These are phyloP conservation scores for Epichloe baconii DNA, from an alignment of 2,329 filamentous ascomycete genomes.

Conservation along the genomic window DNA sequence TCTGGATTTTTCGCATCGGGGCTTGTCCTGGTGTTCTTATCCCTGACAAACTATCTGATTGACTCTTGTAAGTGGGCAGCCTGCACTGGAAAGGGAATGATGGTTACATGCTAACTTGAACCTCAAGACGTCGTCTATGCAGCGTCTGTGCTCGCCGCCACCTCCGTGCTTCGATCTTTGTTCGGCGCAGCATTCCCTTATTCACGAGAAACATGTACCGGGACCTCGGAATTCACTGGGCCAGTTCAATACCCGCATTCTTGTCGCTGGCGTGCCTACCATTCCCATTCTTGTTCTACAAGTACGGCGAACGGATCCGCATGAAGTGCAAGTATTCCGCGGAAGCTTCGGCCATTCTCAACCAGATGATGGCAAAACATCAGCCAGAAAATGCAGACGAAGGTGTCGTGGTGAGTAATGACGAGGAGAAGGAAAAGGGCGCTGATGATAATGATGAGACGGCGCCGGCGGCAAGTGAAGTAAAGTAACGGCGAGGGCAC, in stretches of 20 bases:
- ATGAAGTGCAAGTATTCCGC: conserved; percentile 56
- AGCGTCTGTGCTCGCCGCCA: conserved; percentile 61
- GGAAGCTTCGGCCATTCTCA: conserved; percentile 49
- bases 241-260: conserved; percentile 59
- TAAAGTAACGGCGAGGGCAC: not conserved
- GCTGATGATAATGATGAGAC: not conserved
- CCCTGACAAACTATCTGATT: conserved; percentile 52
- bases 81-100: too few species aligned
- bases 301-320: conserved; percentile 51
- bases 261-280: conserved; percentile 58
- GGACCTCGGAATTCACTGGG: conserved; percentile 62
- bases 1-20: conserved; percentile 40
- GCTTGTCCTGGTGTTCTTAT: conserved; percentile 52
- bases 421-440: conserved; percentile 13
- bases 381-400: conserved; percentile 17
- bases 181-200: conserved; percentile 61
- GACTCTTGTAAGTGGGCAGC: conserved; percentile 35
- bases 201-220: conserved; percentile 51
- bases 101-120: too few species aligned
- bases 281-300: conserved; percentile 65
- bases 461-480: not conserved
- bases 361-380: conserved; percentile 24
- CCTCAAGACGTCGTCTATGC: conserved; percentile 54
- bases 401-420: conserved; percentile 12
- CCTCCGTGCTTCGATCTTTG: conserved; percentile 55